Evolutionary conservation across 352 stramenopile genomes (phyloP), one percentile per base, ranked within the genome.

Genomic region (Blastocystis sp.): DNA sequence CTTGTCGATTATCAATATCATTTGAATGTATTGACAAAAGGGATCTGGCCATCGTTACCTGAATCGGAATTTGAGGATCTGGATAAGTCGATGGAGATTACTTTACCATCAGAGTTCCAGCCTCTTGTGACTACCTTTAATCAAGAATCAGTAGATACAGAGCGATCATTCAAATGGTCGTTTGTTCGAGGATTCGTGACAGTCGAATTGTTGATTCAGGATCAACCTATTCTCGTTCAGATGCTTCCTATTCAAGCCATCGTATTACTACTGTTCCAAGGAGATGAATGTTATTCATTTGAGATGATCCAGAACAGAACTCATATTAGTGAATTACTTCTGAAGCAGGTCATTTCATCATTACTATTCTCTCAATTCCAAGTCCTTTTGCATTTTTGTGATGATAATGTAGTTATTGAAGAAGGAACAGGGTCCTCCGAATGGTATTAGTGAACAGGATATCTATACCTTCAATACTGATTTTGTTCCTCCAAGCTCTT

Each of bases 121-220:
- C 39, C 9, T 21, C 42, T 78, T 29, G 16, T 57, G 16, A 14
- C 27, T 1, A 12, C 66, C 27, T 57, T 78, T 19, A 78, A 78
- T 16, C 7, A 24, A 29, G 5, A 42, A 21, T 46, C 66, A 5
- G 43, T 42, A 1, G 66, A 78, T 32, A 37, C 66, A 21, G 66
- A 78, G 37, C 66, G 66, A 1, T 43, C 19, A 27, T 78, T 42
- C 43, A 19, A 29, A 21, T 78, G 66, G 66, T 78, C 66, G 16
- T 78, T 78, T 29, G 66, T 78, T n/a, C 37, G 66, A 0, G 66
- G 66, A 7, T 78, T 59, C 39, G 43, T 78, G 16, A 78, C 66
- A 19, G 7, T 58, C 24, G 39, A 51, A 35, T 16, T 78, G 39
- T n/a, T 12, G 39, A 21, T 54, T 16, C 19, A 29, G 0, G 37